These are phyloP conservation scores for Colletotrichum cordylinicola DNA, from an alignment of 2,329 filamentous ascomycete species.

Conservation along the genomic window DNA sequence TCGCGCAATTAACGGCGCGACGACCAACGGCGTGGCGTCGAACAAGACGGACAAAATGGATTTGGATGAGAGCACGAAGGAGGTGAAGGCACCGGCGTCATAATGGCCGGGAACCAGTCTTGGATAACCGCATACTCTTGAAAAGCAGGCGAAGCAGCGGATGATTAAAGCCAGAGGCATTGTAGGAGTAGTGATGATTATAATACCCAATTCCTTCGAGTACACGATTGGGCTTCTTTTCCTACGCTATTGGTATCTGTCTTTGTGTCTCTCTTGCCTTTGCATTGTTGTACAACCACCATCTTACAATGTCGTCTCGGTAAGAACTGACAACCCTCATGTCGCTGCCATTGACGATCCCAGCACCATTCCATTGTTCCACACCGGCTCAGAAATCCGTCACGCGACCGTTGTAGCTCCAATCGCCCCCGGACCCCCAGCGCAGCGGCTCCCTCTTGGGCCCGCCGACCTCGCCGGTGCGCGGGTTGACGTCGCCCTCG, in stretches of 20 bases:
- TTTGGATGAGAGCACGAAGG: neutral
- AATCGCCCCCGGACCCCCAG: slow-evolving; percentile 79
- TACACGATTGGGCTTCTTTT: neutral
- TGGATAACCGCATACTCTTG: neutral
- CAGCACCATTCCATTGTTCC: neutral
- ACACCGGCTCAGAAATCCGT: slow-evolving; percentile 76
- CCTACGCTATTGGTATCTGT: neutral
- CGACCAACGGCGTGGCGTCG: neutral
- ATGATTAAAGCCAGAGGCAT: neutral
- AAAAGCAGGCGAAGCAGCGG: neutral
- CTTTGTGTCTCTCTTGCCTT: neutral
- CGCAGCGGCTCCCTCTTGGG: slow-evolving; percentile 96
- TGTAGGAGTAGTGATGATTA: slow-evolving; percentile 20
- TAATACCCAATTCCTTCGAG: slow-evolving; percentile 18
- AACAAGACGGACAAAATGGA: slow-evolving; percentile 4
- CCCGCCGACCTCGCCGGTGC: slow-evolving; percentile 93
- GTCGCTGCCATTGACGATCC: neutral
- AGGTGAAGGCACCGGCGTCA: neutral
- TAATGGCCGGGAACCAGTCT: neutral
- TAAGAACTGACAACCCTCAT: neutral
- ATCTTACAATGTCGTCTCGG: neutral
- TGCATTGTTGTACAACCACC: neutral
- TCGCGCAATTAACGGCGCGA: neutral
- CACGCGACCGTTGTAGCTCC: slow-evolving; percentile 94
- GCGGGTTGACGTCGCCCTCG: slow-evolving; percentile 88